phyloP scores from a whole-genome alignment of 2,329 filamentous ascomycete species.

The Tolypocladium ophioglossoides region DNA sequence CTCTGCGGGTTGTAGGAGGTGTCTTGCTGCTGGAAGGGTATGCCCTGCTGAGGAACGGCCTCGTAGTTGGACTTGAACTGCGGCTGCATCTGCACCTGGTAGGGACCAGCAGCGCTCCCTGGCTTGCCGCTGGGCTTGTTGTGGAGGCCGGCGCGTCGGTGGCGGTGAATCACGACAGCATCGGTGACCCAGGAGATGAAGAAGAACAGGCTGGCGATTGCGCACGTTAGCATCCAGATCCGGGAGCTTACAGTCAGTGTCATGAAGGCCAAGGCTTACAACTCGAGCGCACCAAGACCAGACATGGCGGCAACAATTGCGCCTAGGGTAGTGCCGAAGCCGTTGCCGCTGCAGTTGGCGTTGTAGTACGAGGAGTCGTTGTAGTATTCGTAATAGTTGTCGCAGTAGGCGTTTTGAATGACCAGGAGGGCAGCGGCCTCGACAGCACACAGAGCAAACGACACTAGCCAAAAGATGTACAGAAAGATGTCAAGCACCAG shows the following conservation, averaged over 20 bases:
- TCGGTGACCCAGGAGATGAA: slow-evolving; percentile 29
- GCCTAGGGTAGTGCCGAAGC: neutral
- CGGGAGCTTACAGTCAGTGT: neutral
- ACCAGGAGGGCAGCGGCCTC: slow-evolving; percentile 18
- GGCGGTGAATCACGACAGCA: slow-evolving; percentile 29
- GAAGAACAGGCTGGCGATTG: slow-evolving; percentile 27
- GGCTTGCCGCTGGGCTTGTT: slow-evolving; percentile 15
- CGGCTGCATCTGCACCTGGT: slow-evolving; percentile 4
- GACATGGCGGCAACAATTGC: slow-evolving; percentile 21
- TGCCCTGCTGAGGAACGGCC: slow-evolving; percentile 7
- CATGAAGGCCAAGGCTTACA: slow-evolving; percentile 22
- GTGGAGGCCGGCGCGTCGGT: slow-evolving; percentile 32
- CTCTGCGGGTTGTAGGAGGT: slow-evolving; percentile 7
- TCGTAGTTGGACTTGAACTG: slow-evolving; percentile 2
- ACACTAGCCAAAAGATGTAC: slow-evolving; percentile 40
- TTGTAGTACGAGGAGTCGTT: neutral
- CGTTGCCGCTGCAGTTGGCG: neutral
- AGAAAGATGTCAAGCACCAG: slow-evolving; percentile 40
- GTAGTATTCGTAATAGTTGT: slow-evolving; percentile 9
- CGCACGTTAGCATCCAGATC: neutral
- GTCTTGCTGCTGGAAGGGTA: slow-evolving; percentile 8
- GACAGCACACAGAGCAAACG: slow-evolving; percentile 29
- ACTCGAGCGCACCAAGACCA: slow-evolving; percentile 29
- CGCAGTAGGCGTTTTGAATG: slow-evolving; percentile 10
- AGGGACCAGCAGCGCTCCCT: neutral